Evolutionary conservation across 2,329 filamentous ascomycete genomes (phyloP), one percentile per base, ranked within the genome.

Genomic region (Neofusicoccum umdonicola): DNA sequence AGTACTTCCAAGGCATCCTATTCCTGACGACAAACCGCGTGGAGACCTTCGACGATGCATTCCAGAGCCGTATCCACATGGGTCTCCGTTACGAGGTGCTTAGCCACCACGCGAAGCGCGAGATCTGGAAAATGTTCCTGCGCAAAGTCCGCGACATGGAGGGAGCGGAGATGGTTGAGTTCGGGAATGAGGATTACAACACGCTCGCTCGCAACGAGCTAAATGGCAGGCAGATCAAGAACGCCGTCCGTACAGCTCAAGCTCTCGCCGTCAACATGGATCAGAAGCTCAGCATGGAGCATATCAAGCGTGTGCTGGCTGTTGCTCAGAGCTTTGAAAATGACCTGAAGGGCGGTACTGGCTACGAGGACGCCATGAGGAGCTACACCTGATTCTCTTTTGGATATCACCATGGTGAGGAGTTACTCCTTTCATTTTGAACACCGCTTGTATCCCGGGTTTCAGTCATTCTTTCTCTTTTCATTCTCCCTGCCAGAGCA

Each of bases 21-120:
- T 74, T 76, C 66, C 62, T 75, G 31, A 75, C 71, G 12, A 61
- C 50, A 5, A 96, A 96, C 74, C 87, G 92, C 1, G 91, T 96
- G 0, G 86, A 90, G 79, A 93, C 91, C 0, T 96, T 97, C 71
- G 93, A 97, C 70, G 91, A 95, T 67, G 93, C 93, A 0, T 96
- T 96, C 82, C 90, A 95, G 73, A 91, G 88, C 9, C 87, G 93
- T 27, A 96, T 96, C 67, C 92, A 96, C 75, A 89, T 96, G 70
- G 91, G 92, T 0, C 81, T 97, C 8, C 85, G 90, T 34, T 97
- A 96, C 77, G 90, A 90, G 44, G 87, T 90, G 56, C 83, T 96
- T 8, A 88, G 87, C 44, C 76, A 80, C 4, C 89, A 89, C 71
- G 92, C 92, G 11, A 90, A 90, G 78, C 88, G 88, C 70, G 84